Base-by-base conservation (phyloP, 768 basidiomycete species). In the Calocera viscosa region DNA sequence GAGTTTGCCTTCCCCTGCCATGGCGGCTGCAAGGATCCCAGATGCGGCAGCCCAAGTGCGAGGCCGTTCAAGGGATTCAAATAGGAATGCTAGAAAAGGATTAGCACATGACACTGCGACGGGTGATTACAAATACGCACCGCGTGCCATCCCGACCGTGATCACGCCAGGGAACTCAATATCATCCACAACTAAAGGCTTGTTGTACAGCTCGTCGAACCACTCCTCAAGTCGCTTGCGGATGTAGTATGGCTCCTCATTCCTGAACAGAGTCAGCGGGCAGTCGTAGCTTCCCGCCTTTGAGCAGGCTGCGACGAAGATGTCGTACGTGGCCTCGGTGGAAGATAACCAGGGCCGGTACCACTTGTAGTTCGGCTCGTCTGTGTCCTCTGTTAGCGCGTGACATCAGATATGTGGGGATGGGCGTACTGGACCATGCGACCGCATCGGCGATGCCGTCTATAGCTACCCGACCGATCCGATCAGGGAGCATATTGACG, bases 401-500 rank as follows among this genome's bases (percentile, higher is more conserved):
- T 38, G 7, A 19, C 43, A 7, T 8, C 8, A 19, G 5, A 47
- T 17, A 24, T 47, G 24, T 7, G 19, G 8, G 5, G 53, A 32
- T 2, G n/a, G 10, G 28, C 68, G 47, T 30, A 69, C 69, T 49
- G 12, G 70, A 33, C 70, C 70, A 71, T 1, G 30, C 28, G 24
- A 40, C 64, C 5, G 67, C 24, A 60, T 71, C 43, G 19, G 64
- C 70, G 28, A 71, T 65, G 24, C 70, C 70, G 67, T 71, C 70
- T 2, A 71, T 66, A 8, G 65, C 64, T 2, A 71, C 70, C 14
- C 70, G 63, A 10, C 70, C 70, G 19, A 71, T 39, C 24, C 70
- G 70, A 41, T 69, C 53, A 12, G 70, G 70, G 60, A 71, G 65
- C 70, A 71, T 71, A 49, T 71, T 71, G 33, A 71, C 67, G 2